A percentile compares a stretch with the other conserved stretches of the same genome.
phyloP scores from a whole-genome alignment of 345 rosid species.

The Tarenaya hassleriana region DNA sequence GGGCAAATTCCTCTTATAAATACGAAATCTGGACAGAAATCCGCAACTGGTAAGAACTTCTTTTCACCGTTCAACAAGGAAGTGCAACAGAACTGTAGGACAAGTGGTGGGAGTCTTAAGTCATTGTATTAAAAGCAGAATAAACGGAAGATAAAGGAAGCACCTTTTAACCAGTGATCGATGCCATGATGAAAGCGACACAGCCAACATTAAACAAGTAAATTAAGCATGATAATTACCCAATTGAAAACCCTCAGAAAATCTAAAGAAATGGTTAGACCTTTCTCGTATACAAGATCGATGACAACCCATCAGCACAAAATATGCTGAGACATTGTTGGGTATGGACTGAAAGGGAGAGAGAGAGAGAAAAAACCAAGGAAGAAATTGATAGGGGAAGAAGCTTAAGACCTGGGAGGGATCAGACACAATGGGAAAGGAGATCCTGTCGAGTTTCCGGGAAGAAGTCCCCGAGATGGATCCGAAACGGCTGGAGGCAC shows the following conservation, averaged over 20 bases:
- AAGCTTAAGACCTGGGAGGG: constrained; percentile 45
- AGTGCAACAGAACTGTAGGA: no score
- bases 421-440: constrained; percentile 28
- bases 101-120: no score
- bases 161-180: constrained; percentile 7
- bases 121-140: no score
- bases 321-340: not conserved
- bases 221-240: not conserved
- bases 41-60: no score
- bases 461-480: constrained; percentile 29
- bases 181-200: constrained; percentile 3
- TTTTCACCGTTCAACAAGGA: no score
- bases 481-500: constrained; percentile 34
- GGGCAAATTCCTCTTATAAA: no score
- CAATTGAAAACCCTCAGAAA: constrained; percentile 6
- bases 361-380: constrained; percentile 2
- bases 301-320: no score
- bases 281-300: no score
- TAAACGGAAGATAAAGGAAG: no score
- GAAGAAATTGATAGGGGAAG: no score
- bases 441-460: constrained; percentile 27
- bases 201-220: not conserved
- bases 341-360: not conserved
- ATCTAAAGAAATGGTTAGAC: constrained; percentile 13
- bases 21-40: no score